A percentile compares a stretch with the other conserved stretches of the same genome.
phyloP scores from a whole-genome alignment of 2,329 filamentous ascomycete genomes.

The Aspergillus transmontanensis region DNA sequence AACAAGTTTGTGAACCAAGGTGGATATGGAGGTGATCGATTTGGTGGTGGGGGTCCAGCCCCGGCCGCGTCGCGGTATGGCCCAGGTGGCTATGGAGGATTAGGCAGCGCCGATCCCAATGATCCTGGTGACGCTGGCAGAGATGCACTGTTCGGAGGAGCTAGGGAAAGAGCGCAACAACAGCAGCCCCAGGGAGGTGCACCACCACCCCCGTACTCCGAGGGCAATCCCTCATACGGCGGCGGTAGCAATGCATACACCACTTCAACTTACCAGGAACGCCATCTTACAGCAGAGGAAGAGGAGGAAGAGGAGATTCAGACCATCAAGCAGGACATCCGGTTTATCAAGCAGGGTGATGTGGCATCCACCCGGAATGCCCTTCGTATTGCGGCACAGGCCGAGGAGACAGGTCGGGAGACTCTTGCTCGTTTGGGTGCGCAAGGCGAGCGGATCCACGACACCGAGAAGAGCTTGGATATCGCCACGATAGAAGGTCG shows the following conservation, averaged over 20 bases:
- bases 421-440: conserved; percentile 73
- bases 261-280: conserved; percentile 60
- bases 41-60: conserved; percentile 50
- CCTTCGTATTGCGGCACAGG: conserved; percentile 66
- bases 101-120: conserved; percentile 53
- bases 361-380: conserved; percentile 72
- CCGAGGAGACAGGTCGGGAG: conserved; percentile 69
- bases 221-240: conserved; percentile 31
- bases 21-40: conserved; percentile 57
- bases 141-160: conserved; percentile 62
- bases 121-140: conserved; percentile 57
- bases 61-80: conserved; percentile 51
- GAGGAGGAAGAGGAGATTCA: conserved; percentile 74
- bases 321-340: conserved; percentile 73
- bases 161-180: conserved; percentile 53
- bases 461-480: conserved; percentile 82
- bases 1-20: conserved; percentile 48
- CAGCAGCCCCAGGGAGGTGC: conserved; percentile 36
- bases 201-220: conserved; percentile 33
- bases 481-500: conserved; percentile 75
- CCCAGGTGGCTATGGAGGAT: conserved; percentile 58
- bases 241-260: conserved; percentile 39
- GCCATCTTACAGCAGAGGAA: conserved; percentile 79
- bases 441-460: conserved; percentile 79
- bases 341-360: conserved; percentile 75